A percentile compares a stretch with the other conserved stretches of the same genome.
Evolutionary conservation across 768 basidiomycete species (phyloP).

Genomic region (Tricholoma bakamatsutake): DNA sequence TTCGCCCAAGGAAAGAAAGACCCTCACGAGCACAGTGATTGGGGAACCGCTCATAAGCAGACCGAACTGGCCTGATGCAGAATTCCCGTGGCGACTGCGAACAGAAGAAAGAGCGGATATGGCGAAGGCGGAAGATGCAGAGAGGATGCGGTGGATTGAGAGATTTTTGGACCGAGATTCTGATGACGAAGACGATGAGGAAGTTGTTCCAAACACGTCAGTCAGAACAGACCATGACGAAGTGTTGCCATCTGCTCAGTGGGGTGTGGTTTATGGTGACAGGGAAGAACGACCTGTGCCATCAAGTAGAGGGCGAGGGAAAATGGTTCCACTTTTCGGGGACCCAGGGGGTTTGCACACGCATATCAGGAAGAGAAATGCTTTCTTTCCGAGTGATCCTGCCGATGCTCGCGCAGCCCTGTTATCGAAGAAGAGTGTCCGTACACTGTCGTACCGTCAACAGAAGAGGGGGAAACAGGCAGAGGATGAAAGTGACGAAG

Average conservation of each 20-base stretch:
- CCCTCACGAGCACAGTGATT: constrained; percentile 14
- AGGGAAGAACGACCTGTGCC: constrained; percentile 11
- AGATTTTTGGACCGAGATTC: constrained; percentile 70
- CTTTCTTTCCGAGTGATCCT: constrained; percentile 57
- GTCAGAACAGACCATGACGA: constrained; percentile 6
- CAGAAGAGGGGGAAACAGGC: constrained; percentile 31
- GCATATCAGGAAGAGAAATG: constrained; percentile 21
- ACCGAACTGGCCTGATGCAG: constrained; percentile 75
- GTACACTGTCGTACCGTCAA: constrained; percentile 52
- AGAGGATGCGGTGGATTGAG: constrained; percentile 61
- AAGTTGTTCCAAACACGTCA: constrained; percentile 13
- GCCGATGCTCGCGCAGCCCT: constrained; percentile 73
- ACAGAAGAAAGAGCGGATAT: constrained; percentile 48
- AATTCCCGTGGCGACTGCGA: constrained; percentile 73
- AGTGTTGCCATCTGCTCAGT: neutral
- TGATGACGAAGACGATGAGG: constrained; percentile 49
- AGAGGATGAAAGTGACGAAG: constrained; percentile 41
- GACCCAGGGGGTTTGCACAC: constrained; percentile 28
- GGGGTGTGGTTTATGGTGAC: neutral
- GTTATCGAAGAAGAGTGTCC: constrained; percentile 64
- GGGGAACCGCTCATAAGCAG: constrained; percentile 33
- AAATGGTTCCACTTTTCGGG: constrained; percentile 50
- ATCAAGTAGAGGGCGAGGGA: constrained; percentile 44
- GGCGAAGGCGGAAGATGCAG: constrained; percentile 49
- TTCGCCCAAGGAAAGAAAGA: constrained; percentile 29